Evolutionary conservation across 2,329 filamentous ascomycete genomes (phyloP), one percentile per base, ranked within the genome.

Genomic region (Bipolaris bicolor): DNA sequence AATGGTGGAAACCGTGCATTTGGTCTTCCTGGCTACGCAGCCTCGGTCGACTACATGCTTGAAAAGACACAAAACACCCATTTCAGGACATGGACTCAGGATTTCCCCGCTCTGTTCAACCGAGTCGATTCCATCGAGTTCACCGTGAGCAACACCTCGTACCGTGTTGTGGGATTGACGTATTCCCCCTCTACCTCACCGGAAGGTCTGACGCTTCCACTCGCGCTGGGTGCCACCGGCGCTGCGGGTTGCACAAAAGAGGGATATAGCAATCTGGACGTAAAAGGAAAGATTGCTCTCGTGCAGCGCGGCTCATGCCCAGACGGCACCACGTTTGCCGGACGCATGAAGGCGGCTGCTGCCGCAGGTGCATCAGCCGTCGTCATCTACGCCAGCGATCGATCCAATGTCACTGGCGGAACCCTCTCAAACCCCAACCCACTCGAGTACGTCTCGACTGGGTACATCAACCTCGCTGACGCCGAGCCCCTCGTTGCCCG

Each of bases 1-100:
- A 83, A 88, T 64, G 84, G 83, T 37, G 85, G 84, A 15, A 87
- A 86, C 71, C 80, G 85, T 49, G 85, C 85, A 5, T 87, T 86
- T 56, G 85, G 86, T 13, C 75, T 83, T 9, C 83, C 84, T 1
- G 86, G 86, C 13, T 88, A 82, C 77, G 79, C 81, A 49, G 85
- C 84, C 1, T 87, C 84, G 0, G 72, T 83, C 16, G 83, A 88
- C 63, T 87, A 83, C 65, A 75, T 88, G 55, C 76, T 84, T 5
- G 80, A 81, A 51, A 80, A 81, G 31, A 75, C 82, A 7, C 76
- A 77, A 29, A 77, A 79, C n/a, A 67, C 65, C 24, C 67, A 71
- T 52, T 72, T 70, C 60, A 64, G 57, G n/a, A 74, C 72, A 22
- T 84, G 81, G 79, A 79, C 78, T 39, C 81, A 83, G 49, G 77